These are phyloP conservation scores for Verticillium dahliae DNA, from an alignment of 2,329 filamentous ascomycete genomes.

Conservation along the genomic window DNA sequence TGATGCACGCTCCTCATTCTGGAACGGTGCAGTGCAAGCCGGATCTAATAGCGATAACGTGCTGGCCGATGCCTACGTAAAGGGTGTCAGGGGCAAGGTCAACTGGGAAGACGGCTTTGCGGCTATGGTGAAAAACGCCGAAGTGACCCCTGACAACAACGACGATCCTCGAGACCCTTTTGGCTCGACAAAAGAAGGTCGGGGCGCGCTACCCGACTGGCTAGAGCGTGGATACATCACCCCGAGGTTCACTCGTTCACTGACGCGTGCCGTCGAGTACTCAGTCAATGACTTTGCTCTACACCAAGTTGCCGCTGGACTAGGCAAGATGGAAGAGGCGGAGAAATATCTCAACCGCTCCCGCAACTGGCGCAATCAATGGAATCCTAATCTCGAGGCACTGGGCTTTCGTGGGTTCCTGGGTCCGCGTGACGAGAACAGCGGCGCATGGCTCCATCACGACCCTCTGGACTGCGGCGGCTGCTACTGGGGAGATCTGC, in stretches of 20 bases:
- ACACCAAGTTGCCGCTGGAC: slow-evolving; percentile 55
- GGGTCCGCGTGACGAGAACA: slow-evolving; percentile 45
- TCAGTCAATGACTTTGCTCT: slow-evolving; percentile 63
- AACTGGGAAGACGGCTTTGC: slow-evolving; percentile 58
- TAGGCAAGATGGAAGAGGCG: slow-evolving; percentile 44
- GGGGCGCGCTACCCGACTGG: slow-evolving; percentile 66
- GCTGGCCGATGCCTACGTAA: slow-evolving; percentile 65
- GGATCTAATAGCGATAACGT: slow-evolving; percentile 67
- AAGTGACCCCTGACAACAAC: slow-evolving; percentile 54
- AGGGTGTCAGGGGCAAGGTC: slow-evolving; percentile 55
- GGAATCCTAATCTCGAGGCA: slow-evolving; percentile 52
- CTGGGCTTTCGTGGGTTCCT: slow-evolving; percentile 61
- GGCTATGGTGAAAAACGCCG: slow-evolving; percentile 62
- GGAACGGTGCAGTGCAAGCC: slow-evolving; percentile 62
- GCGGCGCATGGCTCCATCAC: slow-evolving; percentile 24
- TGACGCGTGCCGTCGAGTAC: slow-evolving; percentile 62
- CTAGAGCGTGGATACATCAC: slow-evolving; percentile 59
- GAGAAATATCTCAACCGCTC: slow-evolving; percentile 56
- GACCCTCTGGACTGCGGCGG: slow-evolving; percentile 54
- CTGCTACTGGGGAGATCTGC: slow-evolving; percentile 57
- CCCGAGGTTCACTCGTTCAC: slow-evolving; percentile 51
- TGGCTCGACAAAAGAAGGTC: slow-evolving; percentile 59
- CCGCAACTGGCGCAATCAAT: slow-evolving; percentile 66
- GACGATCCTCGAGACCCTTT: slow-evolving; percentile 49
- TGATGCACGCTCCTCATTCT: slow-evolving; percentile 61